Base-by-base conservation (phyloP, 2,329 filamentous ascomycete genomes). In the Aspergillus brunneoviolaceus region DNA sequence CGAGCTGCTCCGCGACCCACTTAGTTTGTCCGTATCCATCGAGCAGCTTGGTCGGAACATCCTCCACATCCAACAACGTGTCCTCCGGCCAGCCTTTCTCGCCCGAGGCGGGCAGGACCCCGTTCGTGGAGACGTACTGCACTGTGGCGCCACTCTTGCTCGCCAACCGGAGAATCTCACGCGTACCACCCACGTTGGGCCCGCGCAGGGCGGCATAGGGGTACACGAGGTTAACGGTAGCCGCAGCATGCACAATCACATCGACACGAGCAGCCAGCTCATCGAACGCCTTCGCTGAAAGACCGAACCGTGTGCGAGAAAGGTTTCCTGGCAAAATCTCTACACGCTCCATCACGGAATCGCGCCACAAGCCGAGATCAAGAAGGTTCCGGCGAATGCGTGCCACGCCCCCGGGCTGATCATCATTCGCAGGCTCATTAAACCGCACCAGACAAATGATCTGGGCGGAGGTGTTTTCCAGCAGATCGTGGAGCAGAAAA, bases 21-120 rank as follows among this genome's bases (percentile, higher is more conserved):
- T 92, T 92, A 0, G 89, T 91, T 74, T 92, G 89, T 0, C 89
- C 89, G 63, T 92, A 92, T 1, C 89, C 89, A 68, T 92, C 89
- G 1, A 84, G 76, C 5, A 92, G 79, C 71, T 89, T 89, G 49
- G 81, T 84, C 0, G 89, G 87, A 1, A 92, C 89, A 51, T 88
- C 85, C 12, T 89, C 84, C 4, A 90, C 82, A 31, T 83, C 80
- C 16, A 93, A 79, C 77, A 88, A 87, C 10, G 85, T 79, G 62
- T 87, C 84, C 72, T 93, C 90, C 1, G 84, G 75, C 89, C 89
- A 93, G 11, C 89, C 88, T 45, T 86, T 81, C 5, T 82, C 81
- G 6, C 57, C 65, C 0, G 88, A 90, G 7, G 88, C 85, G 1
- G 90, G 89, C 39, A 94, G 76, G 2, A 94, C 90, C 54, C 90